Evolutionary conservation across 441 rosid species (phyloP), one percentile per base, ranked within the genome.

Genomic region (Mallotus japonicus): DNA sequence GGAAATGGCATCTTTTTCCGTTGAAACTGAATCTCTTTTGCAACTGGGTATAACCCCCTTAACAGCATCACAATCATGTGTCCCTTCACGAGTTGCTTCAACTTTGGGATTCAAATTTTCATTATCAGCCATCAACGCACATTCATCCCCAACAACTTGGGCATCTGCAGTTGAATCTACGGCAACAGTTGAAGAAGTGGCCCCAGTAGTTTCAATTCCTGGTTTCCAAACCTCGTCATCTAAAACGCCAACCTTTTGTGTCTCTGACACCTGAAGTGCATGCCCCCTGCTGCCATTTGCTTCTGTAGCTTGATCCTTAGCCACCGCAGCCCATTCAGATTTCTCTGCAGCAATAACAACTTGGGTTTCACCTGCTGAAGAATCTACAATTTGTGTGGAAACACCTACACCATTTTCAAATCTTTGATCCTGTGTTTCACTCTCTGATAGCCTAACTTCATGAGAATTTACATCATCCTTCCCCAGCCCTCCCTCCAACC

Each of bases 101-200:
- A 73, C 72, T 46, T 65, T 24, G 1, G 75, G 17, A 67, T 74
- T 68, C 56, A 62, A 74, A 70, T 58, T 59, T 61, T 78, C 81
- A 64, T 67, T 75, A 63, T 46, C 34, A 0, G n/a, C 51, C 65
- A 54, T 57, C 69, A 42, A n/a, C 22, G 34, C 62, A 44, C 58
- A 56, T 54, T 76, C 84, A 54, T 66, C 78, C 47, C 72, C 78
- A 14, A 71, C 73, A 66, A 67, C 76, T 47, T 57, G 72, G 10
- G 69, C 44, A 54, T 74, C 71, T 11, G 73, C 53, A 67, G 24
- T 77, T 49, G 77, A 62, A 72, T 56, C 83, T 68, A 73, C 73
- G 15, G 17, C 44, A 1, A 76, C 51, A 28, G 62, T 67, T 0
- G 75, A 74, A 46, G 68, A 75, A 71, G 69, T 32, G 15, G 24